Base-by-base conservation (phyloP, 305 asterid genomes). In the Fraxinus sp. region DNA sequence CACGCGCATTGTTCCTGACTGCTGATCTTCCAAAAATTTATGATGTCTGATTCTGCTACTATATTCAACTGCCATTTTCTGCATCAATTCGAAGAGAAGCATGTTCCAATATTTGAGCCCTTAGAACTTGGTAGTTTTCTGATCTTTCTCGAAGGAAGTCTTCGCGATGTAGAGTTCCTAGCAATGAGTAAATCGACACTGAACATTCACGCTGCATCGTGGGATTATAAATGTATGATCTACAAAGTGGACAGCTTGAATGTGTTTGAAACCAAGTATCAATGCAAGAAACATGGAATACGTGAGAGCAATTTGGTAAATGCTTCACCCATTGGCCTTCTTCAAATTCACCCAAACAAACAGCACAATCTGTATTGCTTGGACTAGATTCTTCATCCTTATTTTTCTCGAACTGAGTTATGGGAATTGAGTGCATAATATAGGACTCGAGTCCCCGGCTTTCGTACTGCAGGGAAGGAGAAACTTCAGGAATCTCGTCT, bases 221-320 rank as follows among this genome's bases (percentile, higher is more conserved):
- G 52, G 44, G 57, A 6, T 62, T 46, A 6, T 75, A 82, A 0
- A 90, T 88, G 35, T 39, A 76, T 16, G 89, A 86, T 77, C 93
- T 80, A 62, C 93, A 91, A 3, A 91, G 80, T 0, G 95, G 95
- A 77, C 93, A 91, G 82, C 93, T 91, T 3, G 92, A 88, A 81
- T 88, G 95, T 1, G 91, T 86, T 86, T 91, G 92, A 83, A 92
- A 92, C 95, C 95, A 91, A 55, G 92, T 89, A 28, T 91, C 92
- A 2, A 90, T 90, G 73, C 94, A 91, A 3, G 93, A 87, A 41
- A 92, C 90, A 59, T 91, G 97, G 68, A 91, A 91, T 22, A 79
- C 84, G 77, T 91, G 92, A 10, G 91, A 85, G 79, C 93, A 91
- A 78, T 39, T 64, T 0, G 94, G 92, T 39, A 92, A 83, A 52